Conservation (phyloP, 2,329 filamentous ascomycete species). For the Fragosphaeria purpurea region DNA sequence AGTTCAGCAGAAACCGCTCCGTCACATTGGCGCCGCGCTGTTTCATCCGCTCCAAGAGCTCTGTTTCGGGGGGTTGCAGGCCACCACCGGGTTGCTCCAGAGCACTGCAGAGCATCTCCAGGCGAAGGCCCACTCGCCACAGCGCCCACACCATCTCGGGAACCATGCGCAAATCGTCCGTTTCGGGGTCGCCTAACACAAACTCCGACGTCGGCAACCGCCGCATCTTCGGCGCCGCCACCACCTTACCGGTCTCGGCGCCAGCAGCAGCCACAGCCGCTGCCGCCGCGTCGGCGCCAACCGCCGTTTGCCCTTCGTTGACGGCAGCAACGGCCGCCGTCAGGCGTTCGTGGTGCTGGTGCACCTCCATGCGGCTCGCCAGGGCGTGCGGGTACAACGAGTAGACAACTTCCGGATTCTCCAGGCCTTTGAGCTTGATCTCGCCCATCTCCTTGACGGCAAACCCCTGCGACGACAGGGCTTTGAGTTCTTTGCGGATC, state of each 20-base stretch:
- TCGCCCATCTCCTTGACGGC: slow-evolving; percentile 92
- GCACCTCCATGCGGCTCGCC: slow-evolving; percentile 66
- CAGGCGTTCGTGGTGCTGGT: slow-evolving; percentile 38
- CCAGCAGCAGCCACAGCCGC: background rate
- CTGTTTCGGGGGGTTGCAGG: slow-evolving; percentile 71
- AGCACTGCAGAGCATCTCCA: slow-evolving; percentile 87
- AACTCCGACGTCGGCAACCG: slow-evolving; percentile 1
- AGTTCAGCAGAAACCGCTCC: slow-evolving; percentile 76
- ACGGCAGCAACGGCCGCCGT: slow-evolving; percentile 18
- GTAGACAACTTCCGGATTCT: slow-evolving; percentile 94
- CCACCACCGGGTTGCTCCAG: slow-evolving; percentile 62
- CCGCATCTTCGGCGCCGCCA: background rate
- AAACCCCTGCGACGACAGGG: slow-evolving; percentile 83
- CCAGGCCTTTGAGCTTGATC: slow-evolving; percentile 88
- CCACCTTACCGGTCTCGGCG: background rate
- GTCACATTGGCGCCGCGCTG: slow-evolving; percentile 71
- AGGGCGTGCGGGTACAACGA: slow-evolving; percentile 88
- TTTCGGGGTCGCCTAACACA: slow-evolving; percentile 1
- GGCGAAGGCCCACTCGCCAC: slow-evolving; percentile 77
- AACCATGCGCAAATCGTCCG: slow-evolving; percentile 6
- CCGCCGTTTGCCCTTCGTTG: background rate
- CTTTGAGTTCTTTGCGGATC: slow-evolving; percentile 79
- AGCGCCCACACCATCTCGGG: slow-evolving; percentile 76
- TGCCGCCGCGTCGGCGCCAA: background rate
- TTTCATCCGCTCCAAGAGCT: slow-evolving; percentile 62